phyloP scores from a whole-genome alignment of 345 rosid genomes.

The Euphorbia lathyris region DNA sequence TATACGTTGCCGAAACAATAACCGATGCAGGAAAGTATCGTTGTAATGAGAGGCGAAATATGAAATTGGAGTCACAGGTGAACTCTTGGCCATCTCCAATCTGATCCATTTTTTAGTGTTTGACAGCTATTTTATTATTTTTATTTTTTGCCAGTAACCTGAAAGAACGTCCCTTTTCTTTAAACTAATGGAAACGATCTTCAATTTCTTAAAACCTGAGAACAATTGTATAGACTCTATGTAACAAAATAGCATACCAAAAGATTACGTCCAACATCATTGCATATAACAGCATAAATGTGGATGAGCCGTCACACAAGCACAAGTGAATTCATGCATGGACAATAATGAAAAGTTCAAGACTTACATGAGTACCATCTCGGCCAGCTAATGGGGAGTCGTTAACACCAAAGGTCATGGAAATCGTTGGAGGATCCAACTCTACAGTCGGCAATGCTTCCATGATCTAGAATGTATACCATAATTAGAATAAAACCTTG shows the following conservation, averaged over 20 bases:
- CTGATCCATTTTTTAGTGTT: background rate
- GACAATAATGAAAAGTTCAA: slow-evolving; percentile 3
- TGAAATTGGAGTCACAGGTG: no score
- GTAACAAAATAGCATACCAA: background rate
- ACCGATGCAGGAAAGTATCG: background rate
- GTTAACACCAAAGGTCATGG: slow-evolving; percentile 97
- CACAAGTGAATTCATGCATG: background rate
- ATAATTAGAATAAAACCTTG: slow-evolving; percentile 15
- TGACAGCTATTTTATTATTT: background rate
- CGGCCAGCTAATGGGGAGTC: slow-evolving; percentile 98
- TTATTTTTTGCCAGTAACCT: background rate
- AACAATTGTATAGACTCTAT: background rate
- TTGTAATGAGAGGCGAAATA: background rate
- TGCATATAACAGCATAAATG: background rate
- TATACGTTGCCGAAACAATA: background rate
- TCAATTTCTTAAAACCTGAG: background rate
- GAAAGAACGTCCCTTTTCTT: background rate
- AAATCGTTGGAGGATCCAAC: slow-evolving; percentile 98
- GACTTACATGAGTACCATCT: slow-evolving; percentile 85
- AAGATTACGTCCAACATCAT: background rate
- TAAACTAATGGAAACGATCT: background rate
- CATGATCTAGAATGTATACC: slow-evolving; percentile 51
- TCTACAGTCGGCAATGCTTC: slow-evolving; percentile 75
- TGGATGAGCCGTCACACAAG: background rate
- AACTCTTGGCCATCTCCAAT: background rate